Evolutionary conservation across 2,329 filamentous ascomycete species (phyloP), one percentile per base, ranked within the genome.

Genomic region (Teratosphaeriaceae sp.): DNA sequence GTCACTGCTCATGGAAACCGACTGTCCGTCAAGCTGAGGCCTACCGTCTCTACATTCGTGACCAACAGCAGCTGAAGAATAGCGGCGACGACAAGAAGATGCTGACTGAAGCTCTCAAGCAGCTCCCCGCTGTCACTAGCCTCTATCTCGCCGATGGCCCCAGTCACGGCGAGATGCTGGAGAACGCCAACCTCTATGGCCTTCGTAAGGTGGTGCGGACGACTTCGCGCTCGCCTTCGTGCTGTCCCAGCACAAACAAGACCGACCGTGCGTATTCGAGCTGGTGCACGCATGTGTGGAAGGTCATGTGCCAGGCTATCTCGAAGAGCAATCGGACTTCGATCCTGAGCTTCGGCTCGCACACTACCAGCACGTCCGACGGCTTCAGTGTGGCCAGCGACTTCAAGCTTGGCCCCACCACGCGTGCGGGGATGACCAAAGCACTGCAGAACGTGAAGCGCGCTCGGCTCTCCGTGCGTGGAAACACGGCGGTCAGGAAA

Each of bases 21-120:
- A 47, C 26, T 19, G 41, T 47, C 6, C 48, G 55, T 13, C 46
- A 59, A 21, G 46, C 37, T n/a, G 57, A 58, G 29, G 57, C 57
- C n/a, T 51, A 51, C 42, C 44, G 30, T 18, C 24, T 42, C 19
- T 59, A 59, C 47, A 38, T 52, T 16, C 20, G 42, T 6, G 58
- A 60, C 39, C 57, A 61, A 37, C 24, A 46, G 16, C 29, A 48
- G 2, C 51, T 61, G 24, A 43, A 45, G 19, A 15, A 50, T 18
- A 46, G 30, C 7, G 47, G 47, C 15, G 33, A 42, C 3, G 55
- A 55, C 43, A 46, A 40, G 19, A 20, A 43, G 13, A 44, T 53
- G 20, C 47, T 61, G 18, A 45, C 43, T 6, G 47, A 53, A n/a
- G 54, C 56, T 2, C 54, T 61, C 44, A 38, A 35, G 11, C 38